These are phyloP conservation scores for Suhomyces prunicola DNA, from an alignment of 805 yeast genomes.

Conservation along the genomic window DNA sequence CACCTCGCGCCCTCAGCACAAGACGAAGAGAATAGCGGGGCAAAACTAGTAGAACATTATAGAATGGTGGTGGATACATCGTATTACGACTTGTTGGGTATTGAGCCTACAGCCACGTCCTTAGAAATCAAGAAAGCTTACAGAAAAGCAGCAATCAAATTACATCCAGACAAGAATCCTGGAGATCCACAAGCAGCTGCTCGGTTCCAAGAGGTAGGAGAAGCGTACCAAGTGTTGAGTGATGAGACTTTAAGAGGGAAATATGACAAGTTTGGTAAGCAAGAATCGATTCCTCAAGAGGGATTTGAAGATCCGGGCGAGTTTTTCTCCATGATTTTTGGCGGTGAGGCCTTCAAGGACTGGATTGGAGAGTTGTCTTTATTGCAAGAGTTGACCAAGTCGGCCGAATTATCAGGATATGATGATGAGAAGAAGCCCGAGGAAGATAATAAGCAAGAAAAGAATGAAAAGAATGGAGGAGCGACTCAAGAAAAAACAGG, in stretches of 20 bases:
- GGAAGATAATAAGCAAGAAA: constrained; percentile 32
- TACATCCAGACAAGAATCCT: constrained; percentile 48
- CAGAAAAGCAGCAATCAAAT: constrained; percentile 41
- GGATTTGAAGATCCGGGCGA: constrained; percentile 69
- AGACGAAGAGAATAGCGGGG: not conserved
- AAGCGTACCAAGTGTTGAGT: constrained; percentile 77
- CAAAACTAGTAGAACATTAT: not conserved
- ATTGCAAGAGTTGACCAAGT: constrained; percentile 38
- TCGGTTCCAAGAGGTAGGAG: constrained; percentile 47
- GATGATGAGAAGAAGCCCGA: constrained; percentile 24
- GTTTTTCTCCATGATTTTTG: constrained; percentile 69
- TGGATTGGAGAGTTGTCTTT: constrained; percentile 47
- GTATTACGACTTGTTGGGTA: constrained; percentile 38
- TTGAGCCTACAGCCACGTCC: constrained; percentile 36
- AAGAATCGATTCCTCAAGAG: constrained; percentile 64
- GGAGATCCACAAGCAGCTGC: constrained; percentile 44
- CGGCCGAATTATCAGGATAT: constrained; percentile 42
- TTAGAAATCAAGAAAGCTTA: constrained; percentile 45
- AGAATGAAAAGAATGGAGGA: constrained; percentile 11
- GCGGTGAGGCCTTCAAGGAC: constrained; percentile 84
- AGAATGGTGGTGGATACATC: constrained; percentile 45
- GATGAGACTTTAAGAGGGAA: constrained; percentile 60
- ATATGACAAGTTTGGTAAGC: constrained; percentile 75
- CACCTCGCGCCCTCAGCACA: not conserved
- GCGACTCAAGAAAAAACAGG: not conserved